A percentile compares a stretch with the other conserved stretches of the same genome.
phyloP scores from a whole-genome alignment of 768 basidiomycete species.

The Agrocybe praecox region DNA sequence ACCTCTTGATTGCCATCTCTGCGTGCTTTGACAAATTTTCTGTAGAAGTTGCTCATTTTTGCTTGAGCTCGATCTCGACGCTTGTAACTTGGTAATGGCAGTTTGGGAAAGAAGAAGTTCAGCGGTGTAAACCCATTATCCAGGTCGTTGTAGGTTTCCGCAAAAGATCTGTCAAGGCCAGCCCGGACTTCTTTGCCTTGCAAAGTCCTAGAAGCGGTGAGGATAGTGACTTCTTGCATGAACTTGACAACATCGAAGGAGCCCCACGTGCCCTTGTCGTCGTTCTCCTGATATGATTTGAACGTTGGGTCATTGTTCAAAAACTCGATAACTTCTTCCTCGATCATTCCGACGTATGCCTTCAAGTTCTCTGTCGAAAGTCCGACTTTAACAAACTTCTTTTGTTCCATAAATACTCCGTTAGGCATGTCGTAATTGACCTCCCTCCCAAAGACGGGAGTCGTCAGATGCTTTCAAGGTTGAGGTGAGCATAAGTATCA shows the following conservation, averaged over 20 bases:
- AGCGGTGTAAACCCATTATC: slow-evolving; percentile 96
- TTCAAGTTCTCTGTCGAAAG: slow-evolving; percentile 91
- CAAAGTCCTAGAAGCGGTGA: slow-evolving; percentile 91
- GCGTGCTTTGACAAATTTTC: slow-evolving; percentile 80
- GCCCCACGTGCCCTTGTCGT: slow-evolving; percentile 80
- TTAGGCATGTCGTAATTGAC: slow-evolving; percentile 99
- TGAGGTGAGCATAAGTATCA: too few relatives aligned
- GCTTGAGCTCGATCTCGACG: slow-evolving; percentile 87
- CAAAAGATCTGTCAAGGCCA: slow-evolving; percentile 80
- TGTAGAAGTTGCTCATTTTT: slow-evolving; percentile 94
- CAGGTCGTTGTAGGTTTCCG: slow-evolving; percentile 81
- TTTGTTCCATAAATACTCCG: slow-evolving; percentile 97
- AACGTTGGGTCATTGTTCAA: slow-evolving; percentile 68
- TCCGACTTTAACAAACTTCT: slow-evolving; percentile 96
- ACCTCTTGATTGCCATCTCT: slow-evolving; percentile 50
- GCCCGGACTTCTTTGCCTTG: slow-evolving; percentile 91
- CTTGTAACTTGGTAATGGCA: slow-evolving; percentile 90
- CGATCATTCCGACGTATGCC: slow-evolving; percentile 80
- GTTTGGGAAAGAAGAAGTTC: slow-evolving; percentile 93
- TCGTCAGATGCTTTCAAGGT: slow-evolving; percentile 68
- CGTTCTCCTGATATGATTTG: slow-evolving; percentile 58
- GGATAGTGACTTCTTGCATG: slow-evolving; percentile 88
- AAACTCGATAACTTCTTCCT: slow-evolving; percentile 74
- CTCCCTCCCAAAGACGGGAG: slow-evolving; percentile 94
- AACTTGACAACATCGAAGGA: slow-evolving; percentile 71